Evolutionary conservation across 148 eudicot species (phyloP).

Genomic region (Fagopyrum tataricum): DNA sequence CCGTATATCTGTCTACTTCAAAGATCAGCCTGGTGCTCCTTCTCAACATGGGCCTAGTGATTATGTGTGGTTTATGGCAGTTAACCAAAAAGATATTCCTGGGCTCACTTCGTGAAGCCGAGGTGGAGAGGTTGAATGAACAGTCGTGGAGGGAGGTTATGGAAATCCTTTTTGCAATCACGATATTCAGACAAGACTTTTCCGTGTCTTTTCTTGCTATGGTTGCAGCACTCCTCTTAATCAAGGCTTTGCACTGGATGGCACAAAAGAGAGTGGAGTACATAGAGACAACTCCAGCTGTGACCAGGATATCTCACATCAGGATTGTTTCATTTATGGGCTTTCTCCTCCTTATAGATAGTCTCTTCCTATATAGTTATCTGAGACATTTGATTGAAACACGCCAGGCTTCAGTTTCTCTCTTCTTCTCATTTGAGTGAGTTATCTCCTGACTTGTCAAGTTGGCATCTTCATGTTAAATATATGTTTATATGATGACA

Average conservation of each 20-base stretch:
- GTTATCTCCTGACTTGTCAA: conserved; percentile 13
- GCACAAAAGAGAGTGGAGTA: conserved; percentile 98
- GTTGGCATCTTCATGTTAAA: not conserved
- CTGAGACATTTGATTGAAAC: conserved; percentile 66
- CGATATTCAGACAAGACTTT: conserved; percentile 91
- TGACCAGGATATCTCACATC: conserved; percentile 64
- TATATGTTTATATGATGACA: not conserved
- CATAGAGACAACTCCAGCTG: conserved; percentile 92
- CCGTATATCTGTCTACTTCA: conserved; percentile 81
- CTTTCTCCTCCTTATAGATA: conserved; percentile 71
- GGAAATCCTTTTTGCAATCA: conserved; percentile 95
- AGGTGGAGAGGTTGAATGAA: conserved; percentile 96
- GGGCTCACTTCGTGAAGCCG: conserved; percentile 94
- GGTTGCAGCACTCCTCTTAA: conserved; percentile 78
- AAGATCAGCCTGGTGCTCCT: conserved; percentile 91
- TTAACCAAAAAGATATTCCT: conserved; percentile 69
- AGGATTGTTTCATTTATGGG: conserved; percentile 94
- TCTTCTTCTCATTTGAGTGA: conserved; percentile 97
- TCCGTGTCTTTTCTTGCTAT: conserved; percentile 88
- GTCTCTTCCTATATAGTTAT: conserved; percentile 64
- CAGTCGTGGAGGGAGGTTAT: conserved; percentile 97
- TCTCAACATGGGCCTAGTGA: conserved; percentile 88
- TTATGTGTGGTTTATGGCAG: conserved; percentile 91
- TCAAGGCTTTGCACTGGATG: conserved; percentile 97
- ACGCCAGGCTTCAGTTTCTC: conserved; percentile 83